Evolutionary conservation across 75 land plant genomes (phyloP).

Genomic region (Isoetes taiwanensis): DNA sequence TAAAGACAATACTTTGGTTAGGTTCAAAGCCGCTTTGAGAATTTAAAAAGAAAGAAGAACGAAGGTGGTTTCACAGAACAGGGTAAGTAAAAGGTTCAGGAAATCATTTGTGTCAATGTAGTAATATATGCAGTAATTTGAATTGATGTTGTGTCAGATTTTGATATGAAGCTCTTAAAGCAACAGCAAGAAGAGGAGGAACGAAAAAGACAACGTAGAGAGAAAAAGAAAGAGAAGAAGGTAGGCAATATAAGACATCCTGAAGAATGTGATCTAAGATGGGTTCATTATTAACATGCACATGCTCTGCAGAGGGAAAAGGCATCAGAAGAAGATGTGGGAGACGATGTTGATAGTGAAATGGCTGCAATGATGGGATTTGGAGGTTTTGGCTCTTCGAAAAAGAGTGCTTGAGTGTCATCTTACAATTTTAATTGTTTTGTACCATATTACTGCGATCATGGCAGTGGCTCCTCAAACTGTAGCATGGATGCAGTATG

Average conservation of each 20-base stretch:
- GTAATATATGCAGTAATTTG: neutral
- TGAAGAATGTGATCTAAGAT: no score
- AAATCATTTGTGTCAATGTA: neutral
- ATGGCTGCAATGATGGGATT: slow-evolving; percentile 94
- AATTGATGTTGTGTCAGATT: slow-evolving; percentile 27
- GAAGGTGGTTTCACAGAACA: slow-evolving; percentile 63
- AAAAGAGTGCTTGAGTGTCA: no score
- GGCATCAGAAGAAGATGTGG: slow-evolving; percentile 53
- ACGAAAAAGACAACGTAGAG: slow-evolving; percentile 58
- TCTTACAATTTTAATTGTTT: no score
- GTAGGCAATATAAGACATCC: slow-evolving; percentile 24
- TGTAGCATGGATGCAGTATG: no score
- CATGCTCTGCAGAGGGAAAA: slow-evolving; percentile 44
- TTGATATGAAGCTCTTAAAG: slow-evolving; percentile 69
- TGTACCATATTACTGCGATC: no score
- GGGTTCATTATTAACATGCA: no score
- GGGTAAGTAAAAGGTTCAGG: slow-evolving; percentile 28
- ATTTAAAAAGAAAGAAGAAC: slow-evolving; percentile 58
- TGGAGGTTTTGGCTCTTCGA: slow-evolving; percentile 80
- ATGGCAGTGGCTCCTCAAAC: no score
- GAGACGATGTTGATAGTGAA: slow-evolving; percentile 48
- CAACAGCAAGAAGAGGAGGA: slow-evolving; percentile 93
- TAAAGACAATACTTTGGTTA: slow-evolving; percentile 12
- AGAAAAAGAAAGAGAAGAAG: slow-evolving; percentile 91
- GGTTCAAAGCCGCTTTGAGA: slow-evolving; percentile 84